Evolutionary conservation across 108 stramenopile genomes (phyloP), one percentile per base, ranked within the genome.

Genomic region (Bacterosira constricta): DNA sequence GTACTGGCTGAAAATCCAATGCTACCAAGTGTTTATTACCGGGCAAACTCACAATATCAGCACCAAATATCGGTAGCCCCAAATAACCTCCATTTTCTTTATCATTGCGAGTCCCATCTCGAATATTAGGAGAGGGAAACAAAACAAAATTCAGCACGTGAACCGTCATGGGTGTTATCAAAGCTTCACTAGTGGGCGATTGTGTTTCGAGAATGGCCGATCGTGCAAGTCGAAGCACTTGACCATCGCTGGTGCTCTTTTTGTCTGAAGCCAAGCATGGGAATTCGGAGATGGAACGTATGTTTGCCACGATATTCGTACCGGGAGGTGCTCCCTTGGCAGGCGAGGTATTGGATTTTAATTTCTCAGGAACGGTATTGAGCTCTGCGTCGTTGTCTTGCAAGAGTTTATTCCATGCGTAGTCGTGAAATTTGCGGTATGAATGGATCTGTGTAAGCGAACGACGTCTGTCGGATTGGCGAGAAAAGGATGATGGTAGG

Each of bases 81-180:
- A 69, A 6, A 70, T 47, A 46, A 18, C 20, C 73, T 23, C 41
- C 53, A 1, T 32, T 4, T 1, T 1, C 26, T 42, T 6, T 38
- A 2, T 68, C 67, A 17, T 47, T 23, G 1, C 46, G 46, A 0
- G 62, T 37, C 36, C 13, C 10, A 42, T 23, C 26, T 64, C 50
- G 66, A 10, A 85, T 77, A 21, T 72, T 17, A 0, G 71, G 53
- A 23, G 66, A 60, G 7, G 90, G 90, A 57, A 90, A 86, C 7
- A 86, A 50, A 5, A 93, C 89, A 41, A 93, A 83, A 63, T 93
- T 93, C 25, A 93, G 71, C 6, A 93, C 92, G 63, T 93, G 89
- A 21, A 90, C 72, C 80, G 52, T 77, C 88, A 51, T 74, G 52
- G 60, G 81, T 52, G 71, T 63, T 26, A 41, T 53, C 32, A 66